phyloP scores from a whole-genome alignment of 1,284 basidiomycete species.

The Leccinum subrobustum region DNA sequence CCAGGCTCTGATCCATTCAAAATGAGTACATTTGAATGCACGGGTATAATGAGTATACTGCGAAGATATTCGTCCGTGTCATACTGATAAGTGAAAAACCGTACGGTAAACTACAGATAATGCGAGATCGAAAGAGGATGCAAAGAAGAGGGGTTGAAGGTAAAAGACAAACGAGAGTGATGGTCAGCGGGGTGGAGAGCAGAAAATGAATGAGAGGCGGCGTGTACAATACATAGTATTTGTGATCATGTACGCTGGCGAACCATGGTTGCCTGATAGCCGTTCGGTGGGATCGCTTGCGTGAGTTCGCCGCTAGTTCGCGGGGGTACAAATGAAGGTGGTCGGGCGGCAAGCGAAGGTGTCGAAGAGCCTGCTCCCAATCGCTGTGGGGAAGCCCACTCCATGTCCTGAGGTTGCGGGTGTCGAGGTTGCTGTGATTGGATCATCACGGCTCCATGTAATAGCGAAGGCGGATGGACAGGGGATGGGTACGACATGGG shows the following conservation, averaged over 20 bases:
- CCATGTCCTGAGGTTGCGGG: constrained; percentile 44
- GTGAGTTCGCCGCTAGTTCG: constrained; percentile 48
- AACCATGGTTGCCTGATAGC: constrained; percentile 45
- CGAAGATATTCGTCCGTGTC: constrained; percentile 45
- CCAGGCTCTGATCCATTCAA: constrained; percentile 33
- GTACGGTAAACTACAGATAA: constrained; percentile 43
- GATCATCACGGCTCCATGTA: constrained; percentile 42
- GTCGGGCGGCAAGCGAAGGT: constrained; percentile 48
- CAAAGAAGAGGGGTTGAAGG: constrained; percentile 12
- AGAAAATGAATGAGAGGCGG: constrained; percentile 21
- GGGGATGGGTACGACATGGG: constrained; percentile 45
- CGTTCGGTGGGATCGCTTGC: constrained; percentile 44
- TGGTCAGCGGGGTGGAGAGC: constrained; percentile 29
- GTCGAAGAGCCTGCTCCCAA: constrained; percentile 39
- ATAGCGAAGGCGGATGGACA: constrained; percentile 39
- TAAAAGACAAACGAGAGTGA: constrained; percentile 23
- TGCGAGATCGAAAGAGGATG: constrained; percentile 36
- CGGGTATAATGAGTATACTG: constrained; percentile 49
- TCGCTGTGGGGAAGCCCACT: constrained; percentile 50
- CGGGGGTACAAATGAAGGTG: constrained; percentile 53
- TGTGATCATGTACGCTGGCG: constrained; percentile 48
- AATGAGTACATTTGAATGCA: constrained; percentile 42
- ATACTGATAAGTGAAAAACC: constrained; percentile 39
- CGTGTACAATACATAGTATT: constrained; percentile 2
- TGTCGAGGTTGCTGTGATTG: constrained; percentile 40